Conservation (phyloP, 73 alveolate genomes). For the Tetrahymena elliotti region DNA sequence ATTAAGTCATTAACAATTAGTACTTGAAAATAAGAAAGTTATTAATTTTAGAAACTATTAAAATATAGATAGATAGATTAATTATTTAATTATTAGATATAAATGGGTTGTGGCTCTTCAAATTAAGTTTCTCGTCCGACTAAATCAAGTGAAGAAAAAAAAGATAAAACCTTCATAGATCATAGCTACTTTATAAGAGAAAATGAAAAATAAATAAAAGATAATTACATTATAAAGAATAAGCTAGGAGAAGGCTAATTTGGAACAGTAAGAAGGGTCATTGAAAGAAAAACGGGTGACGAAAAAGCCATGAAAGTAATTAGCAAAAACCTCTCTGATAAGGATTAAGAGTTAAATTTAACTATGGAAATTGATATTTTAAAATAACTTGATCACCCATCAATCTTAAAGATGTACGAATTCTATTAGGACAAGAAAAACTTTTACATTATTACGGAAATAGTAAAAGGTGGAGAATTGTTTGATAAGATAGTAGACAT, state of each 20-base stretch:
- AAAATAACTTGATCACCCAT: conserved; percentile 46
- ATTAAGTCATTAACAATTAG: no score
- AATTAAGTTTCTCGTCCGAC: no score
- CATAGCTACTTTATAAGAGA: not conserved
- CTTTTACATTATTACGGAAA: conserved; percentile 41
- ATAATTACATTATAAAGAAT: conserved; percentile 39
- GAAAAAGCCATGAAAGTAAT: conserved; percentile 51
- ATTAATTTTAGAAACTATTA: not conserved
- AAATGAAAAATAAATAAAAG: conserved; percentile 26
- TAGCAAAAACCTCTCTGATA: not conserved
- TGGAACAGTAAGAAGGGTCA: conserved; percentile 56
- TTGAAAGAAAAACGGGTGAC: conserved; percentile 15
- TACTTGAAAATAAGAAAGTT: no score
- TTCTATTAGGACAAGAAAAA: conserved; percentile 35
- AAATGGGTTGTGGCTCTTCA: not conserved
- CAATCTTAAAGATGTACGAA: conserved; percentile 47
- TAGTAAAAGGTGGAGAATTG: conserved; percentile 48
- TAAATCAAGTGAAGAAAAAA: not conserved
- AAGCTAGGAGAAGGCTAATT: conserved; percentile 58
- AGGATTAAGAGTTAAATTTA: not conserved
- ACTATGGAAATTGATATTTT: conserved; percentile 47
- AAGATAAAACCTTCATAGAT: not conserved
- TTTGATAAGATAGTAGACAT: conserved; percentile 43
- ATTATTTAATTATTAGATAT: no score
- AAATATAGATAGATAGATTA: not conserved